phyloP scores from a whole-genome alignment of 2,329 filamentous ascomycete species.

The Teratosphaeria pseudoeucalypti region DNA sequence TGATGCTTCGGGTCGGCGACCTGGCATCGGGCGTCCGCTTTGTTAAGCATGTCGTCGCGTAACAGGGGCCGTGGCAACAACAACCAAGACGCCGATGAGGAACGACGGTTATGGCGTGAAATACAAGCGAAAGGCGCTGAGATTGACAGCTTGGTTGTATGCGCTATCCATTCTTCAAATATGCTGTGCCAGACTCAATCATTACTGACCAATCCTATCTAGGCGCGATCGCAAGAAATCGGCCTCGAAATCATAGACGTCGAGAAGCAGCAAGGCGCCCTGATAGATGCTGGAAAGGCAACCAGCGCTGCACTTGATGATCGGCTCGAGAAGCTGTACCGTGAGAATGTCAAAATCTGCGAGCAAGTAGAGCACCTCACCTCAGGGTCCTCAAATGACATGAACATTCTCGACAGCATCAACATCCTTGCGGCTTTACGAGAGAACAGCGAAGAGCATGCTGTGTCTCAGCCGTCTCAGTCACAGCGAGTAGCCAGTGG shows the following conservation, averaged over 20 bases:
- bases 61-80: constrained; percentile 35
- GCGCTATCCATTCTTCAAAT: constrained; percentile 7
- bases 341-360: constrained; percentile 38
- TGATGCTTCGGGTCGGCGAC: background rate
- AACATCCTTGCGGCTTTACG: constrained; percentile 38
- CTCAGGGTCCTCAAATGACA: constrained; percentile 32
- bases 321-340: constrained; percentile 35
- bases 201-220: background rate
- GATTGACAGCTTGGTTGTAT: constrained; percentile 38
- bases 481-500: constrained; percentile 2
- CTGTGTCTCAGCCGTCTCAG: constrained; percentile 20
- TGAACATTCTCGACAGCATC: constrained; percentile 33
- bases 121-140: constrained; percentile 36
- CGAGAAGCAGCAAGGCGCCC: constrained; percentile 25
- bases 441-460: constrained; percentile 34
- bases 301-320: constrained; percentile 31
- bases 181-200: background rate
- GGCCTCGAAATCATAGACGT: constrained; percentile 27
- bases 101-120: constrained; percentile 39
- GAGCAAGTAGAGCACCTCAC: constrained; percentile 36
- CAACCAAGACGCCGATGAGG: constrained; percentile 41
- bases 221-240: constrained; percentile 24
- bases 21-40: background rate
- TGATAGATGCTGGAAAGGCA: constrained; percentile 20
- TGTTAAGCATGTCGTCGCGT: constrained; percentile 34